A percentile compares a stretch with the other conserved stretches of the same genome.
Evolutionary conservation across 768 basidiomycete genomes (phyloP).

Genomic region (Strobilomyces echinocephalus): DNA sequence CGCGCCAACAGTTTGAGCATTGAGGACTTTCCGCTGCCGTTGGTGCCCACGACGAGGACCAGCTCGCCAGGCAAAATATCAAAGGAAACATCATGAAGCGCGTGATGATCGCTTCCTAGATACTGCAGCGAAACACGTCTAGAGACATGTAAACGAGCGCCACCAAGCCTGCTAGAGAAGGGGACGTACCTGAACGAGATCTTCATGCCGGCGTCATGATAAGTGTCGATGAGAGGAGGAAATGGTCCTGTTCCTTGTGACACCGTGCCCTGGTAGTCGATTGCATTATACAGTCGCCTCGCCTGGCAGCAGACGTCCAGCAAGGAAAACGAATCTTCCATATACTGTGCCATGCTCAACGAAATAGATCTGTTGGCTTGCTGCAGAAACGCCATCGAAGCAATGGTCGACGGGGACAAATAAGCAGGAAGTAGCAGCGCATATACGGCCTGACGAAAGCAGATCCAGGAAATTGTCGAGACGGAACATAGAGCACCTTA

Average conservation of each 20-base stretch:
- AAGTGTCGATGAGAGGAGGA: conserved; percentile 6
- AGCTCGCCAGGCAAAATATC: conserved; percentile 27
- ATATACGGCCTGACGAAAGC: conserved; percentile 21
- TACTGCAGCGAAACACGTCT: conserved; percentile 25
- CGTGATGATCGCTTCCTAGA: conserved; percentile 16
- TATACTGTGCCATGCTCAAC: conserved; percentile 13
- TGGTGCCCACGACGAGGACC: conserved; percentile 30
- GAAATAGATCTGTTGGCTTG: conserved; percentile 25
- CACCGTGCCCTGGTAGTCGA: conserved; percentile 18
- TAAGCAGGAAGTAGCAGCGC: conserved; percentile 18
- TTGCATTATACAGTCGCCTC: conserved; percentile 18
- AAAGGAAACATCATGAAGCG: conserved; percentile 23
- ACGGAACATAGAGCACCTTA: conserved; percentile 8
- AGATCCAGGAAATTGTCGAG: background rate
- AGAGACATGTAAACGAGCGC: background rate
- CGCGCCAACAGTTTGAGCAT: conserved; percentile 47
- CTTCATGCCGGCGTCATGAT: conserved; percentile 20
- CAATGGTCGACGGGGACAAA: conserved; percentile 28
- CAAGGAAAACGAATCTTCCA: conserved; percentile 5
- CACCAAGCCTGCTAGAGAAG: background rate
- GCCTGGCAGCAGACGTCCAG: conserved; percentile 13
- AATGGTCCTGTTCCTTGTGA: conserved; percentile 18
- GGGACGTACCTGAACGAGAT: conserved; percentile 23
- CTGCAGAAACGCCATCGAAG: conserved; percentile 34
- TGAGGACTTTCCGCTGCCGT: conserved; percentile 28